Evolutionary conservation across 768 basidiomycete species (phyloP), one percentile per base, ranked within the genome.

Genomic region (Tricholoma matsutake): DNA sequence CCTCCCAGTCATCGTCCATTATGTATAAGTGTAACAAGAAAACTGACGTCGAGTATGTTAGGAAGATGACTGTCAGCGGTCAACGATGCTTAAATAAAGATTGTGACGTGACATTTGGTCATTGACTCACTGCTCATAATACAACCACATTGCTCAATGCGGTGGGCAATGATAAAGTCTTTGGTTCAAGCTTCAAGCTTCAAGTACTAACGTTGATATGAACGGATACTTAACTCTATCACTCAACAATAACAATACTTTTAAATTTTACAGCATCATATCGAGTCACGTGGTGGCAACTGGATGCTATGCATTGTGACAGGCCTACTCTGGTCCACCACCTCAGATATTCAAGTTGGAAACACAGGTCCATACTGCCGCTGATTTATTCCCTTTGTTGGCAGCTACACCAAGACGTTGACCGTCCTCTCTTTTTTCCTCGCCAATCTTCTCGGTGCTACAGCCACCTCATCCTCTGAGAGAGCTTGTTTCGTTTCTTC

Each of bases 1-100:
- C 75, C 60, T 94, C 91, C 88, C 88, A 90, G 58, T 92, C 89
- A 72, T 80, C 79, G 68, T 75, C 77, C 79, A 80, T 86, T 47
- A 28, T 56, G 54, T 45, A 2, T 54, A 59, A 16, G 35, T 20
- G 39, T 14, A 62, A 56, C 57, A 35, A 56, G 35, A 54, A 62
- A 56, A 53, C 53, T 28, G 39, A 60, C 22, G 52, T 60, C 37
- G 28, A 61, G 62, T 32, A 47, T 22, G 58, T 56, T 53, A 58
- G 49, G 59, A 60, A 22, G 57, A 61, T 22, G 45, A 58, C 57
- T 53, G 60, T 55, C 56, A 53, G 25, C 28, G 39, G 54, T 49
- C 5, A 28, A 55, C 8, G 10, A 9, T 56, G 11, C 2, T 45
- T 57, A 57, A 22, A 56, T 37, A 31, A 22, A 56, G 22, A 31